Conservation (phyloP, 768 basidiomycete species). For the Lanmaoa rubissima region DNA sequence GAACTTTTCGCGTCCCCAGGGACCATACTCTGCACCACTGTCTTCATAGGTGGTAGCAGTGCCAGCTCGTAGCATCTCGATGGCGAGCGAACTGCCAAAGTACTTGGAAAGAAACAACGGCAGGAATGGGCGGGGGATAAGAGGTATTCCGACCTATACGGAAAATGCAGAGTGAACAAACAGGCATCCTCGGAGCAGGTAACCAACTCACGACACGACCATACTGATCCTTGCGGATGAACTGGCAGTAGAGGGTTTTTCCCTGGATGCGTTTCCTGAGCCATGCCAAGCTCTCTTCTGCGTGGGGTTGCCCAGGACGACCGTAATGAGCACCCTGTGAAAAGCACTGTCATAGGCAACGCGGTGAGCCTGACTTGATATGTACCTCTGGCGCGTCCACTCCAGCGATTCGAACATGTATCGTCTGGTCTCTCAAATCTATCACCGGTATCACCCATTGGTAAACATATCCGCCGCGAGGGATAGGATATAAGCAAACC, state of each 20-base stretch:
- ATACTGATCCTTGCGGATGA: constrained; percentile 81
- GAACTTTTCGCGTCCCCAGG: constrained; percentile 62
- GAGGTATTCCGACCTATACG: constrained; percentile 65
- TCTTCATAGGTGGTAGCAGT: constrained; percentile 76
- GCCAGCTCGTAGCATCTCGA: constrained; percentile 79
- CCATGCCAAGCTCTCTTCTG: constrained; percentile 75
- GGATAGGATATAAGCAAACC: background rate
- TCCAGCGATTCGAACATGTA: constrained; percentile 86
- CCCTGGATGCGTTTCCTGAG: constrained; percentile 56
- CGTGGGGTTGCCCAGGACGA: constrained; percentile 69
- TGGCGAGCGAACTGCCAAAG: constrained; percentile 47
- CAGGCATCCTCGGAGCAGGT: background rate
- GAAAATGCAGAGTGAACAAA: background rate
- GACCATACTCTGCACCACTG: constrained; percentile 77
- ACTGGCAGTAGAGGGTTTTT: constrained; percentile 64
- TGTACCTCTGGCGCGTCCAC: constrained; percentile 90
- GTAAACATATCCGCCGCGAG: background rate
- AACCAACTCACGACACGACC: constrained; percentile 61
- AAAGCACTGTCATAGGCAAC: background rate
- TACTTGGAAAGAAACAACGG: constrained; percentile 44
- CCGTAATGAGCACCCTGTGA: constrained; percentile 81
- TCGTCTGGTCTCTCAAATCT: constrained; percentile 79
- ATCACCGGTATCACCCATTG: background rate
- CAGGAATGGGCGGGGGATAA: constrained; percentile 48
- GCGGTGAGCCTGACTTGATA: background rate